A percentile compares a stretch with the other conserved stretches of the same genome.
These are phyloP conservation scores for Eragrostis nindensis DNA, from an alignment of 176 grass and related monocot genomes.

Conservation along the genomic window DNA sequence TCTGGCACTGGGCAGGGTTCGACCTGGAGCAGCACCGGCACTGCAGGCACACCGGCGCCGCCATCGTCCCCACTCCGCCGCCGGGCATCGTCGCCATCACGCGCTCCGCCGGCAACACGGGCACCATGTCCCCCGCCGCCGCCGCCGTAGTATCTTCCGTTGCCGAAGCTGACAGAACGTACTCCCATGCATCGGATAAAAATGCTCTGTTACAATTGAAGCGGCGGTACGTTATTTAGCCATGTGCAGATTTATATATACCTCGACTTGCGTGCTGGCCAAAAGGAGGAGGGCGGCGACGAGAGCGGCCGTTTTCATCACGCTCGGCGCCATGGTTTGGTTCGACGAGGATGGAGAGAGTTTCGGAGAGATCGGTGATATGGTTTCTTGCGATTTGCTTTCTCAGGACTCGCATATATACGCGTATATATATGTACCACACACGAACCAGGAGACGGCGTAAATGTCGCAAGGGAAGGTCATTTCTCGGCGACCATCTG, in stretches of 20 bases:
- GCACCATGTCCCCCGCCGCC: conserved; percentile 15
- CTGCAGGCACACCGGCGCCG: background rate
- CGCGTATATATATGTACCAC: too few relatives aligned
- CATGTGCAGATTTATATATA: background rate
- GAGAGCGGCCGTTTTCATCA: background rate
- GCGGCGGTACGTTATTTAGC: too few relatives aligned
- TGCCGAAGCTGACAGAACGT: background rate
- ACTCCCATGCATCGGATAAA: too few relatives aligned
- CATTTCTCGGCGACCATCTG: too few relatives aligned
- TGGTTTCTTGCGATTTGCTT: too few relatives aligned
- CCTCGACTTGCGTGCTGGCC: background rate
- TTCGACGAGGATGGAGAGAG: too few relatives aligned
- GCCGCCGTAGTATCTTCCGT: background rate
- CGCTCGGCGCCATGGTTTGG: background rate
- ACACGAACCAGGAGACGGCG: too few relatives aligned
- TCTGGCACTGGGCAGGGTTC: background rate
- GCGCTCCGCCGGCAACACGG: background rate
- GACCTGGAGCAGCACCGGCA: conserved; percentile 27
- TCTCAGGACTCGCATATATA: too few relatives aligned
- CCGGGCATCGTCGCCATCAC: background rate
- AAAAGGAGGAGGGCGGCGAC: background rate
- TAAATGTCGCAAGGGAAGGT: too few relatives aligned
- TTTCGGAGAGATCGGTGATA: too few relatives aligned
- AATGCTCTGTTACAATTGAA: background rate
- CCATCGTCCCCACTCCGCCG: background rate